Evolutionary conservation across 202 grass and related monocot genomes (phyloP).

Genomic region (Panicum virgatum): DNA sequence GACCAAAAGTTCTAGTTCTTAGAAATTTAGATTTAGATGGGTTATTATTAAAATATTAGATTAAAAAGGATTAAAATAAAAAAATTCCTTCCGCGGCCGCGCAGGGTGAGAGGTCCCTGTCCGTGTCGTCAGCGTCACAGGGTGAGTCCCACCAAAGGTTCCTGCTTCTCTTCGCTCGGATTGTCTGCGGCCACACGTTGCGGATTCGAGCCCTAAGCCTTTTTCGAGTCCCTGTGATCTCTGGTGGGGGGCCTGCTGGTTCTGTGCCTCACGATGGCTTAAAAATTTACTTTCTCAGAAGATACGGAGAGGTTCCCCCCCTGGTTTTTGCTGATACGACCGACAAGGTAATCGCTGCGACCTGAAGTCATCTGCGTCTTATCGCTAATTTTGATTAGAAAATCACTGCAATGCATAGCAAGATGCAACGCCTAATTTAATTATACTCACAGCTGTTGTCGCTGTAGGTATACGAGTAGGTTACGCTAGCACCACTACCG

Average conservation of each 20-base stretch:
- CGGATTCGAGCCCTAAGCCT: neutral
- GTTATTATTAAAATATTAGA: too few relatives aligned
- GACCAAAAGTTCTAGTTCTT: too few relatives aligned
- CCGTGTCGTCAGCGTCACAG: neutral
- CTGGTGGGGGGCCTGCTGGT: neutral
- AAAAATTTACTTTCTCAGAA: neutral
- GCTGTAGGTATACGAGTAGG: too few relatives aligned
- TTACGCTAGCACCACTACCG: too few relatives aligned
- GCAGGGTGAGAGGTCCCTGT: slow-evolving; percentile 33
- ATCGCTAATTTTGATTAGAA: neutral
- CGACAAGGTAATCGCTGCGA: neutral
- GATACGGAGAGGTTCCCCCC: neutral
- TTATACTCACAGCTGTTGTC: neutral
- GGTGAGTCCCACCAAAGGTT: slow-evolving; percentile 11
- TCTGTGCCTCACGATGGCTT: neutral
- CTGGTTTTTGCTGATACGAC: neutral
- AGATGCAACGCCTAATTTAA: neutral
- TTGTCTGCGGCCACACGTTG: neutral
- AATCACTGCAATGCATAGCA: neutral
- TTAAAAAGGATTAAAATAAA: too few relatives aligned
- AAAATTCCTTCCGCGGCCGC: neutral
- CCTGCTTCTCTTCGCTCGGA: neutral
- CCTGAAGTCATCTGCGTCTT: neutral
- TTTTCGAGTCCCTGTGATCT: neutral
- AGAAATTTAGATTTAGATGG: too few relatives aligned